Percentiles rank a stretch among this genome's conserved stretches.
These are phyloP conservation scores for Euptelea pleiosperma DNA, from an alignment of 164 flowering plant genomes.

Conservation along the genomic window DNA sequence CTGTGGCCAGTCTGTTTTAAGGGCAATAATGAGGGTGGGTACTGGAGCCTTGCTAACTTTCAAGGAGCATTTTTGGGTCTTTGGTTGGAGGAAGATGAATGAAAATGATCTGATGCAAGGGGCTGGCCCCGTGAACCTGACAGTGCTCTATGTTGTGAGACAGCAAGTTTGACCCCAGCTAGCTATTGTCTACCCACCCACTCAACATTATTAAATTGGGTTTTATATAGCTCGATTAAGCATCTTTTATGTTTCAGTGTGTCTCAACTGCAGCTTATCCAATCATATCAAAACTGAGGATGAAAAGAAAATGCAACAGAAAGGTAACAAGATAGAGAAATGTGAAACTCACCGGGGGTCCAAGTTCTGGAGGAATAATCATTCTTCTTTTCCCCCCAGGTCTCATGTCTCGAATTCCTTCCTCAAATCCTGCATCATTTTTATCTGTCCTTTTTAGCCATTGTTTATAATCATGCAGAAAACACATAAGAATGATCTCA, in stretches of 20 bases:
- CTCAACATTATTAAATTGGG: too few species aligned
- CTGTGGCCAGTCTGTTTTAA: too few species aligned
- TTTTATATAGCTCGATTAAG: too few species aligned
- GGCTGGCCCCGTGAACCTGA: too few species aligned
- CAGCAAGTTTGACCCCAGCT: background rate
- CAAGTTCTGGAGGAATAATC: constrained; percentile 94
- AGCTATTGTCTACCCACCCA: too few species aligned
- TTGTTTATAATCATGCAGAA: background rate
- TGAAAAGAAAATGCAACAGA: background rate
- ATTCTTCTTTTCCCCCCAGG: constrained; percentile 94
- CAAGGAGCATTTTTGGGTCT: too few species aligned
- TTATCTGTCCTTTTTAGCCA: background rate
- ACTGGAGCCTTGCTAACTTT: too few species aligned
- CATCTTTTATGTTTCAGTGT: too few species aligned
- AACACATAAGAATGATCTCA: background rate
- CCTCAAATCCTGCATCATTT: constrained; percentile 72
- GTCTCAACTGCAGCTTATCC: background rate
- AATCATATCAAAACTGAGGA: background rate
- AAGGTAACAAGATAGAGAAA: background rate
- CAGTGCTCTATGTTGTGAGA: too few species aligned
- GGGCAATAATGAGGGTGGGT: too few species aligned
- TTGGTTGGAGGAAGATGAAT: too few species aligned
- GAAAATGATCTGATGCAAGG: too few species aligned
- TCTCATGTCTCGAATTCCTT: constrained; percentile 86
- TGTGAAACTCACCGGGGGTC: constrained; percentile 82